Base-by-base conservation (phyloP, 164 flowering plant genomes). In the Kalanchoe fedtschenkoi region DNA sequence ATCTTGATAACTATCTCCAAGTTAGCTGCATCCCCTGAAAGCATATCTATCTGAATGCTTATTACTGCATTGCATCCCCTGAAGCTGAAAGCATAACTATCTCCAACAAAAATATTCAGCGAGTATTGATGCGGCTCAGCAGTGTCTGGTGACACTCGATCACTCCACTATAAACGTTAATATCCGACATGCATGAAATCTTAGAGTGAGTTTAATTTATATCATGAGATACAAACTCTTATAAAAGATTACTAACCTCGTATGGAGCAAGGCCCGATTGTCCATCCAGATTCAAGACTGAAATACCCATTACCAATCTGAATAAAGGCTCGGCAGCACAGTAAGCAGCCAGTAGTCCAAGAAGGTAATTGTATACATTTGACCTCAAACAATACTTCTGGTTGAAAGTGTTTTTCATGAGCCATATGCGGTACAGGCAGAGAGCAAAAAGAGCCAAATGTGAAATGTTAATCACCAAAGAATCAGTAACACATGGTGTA, bases 291-390 rank as follows among this genome's bases (percentile, higher is more conserved):
- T 89, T 77, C n/a, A 80, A 62, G 1, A 80, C 62, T 4, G 99
- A 95, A 24, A 89, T 73, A 33, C 95, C 91, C 91, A 83, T 87
- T 24, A 87, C 74, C 81, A 95, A 70, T 74, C 91, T 82, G 73
- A 70, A 78, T 76, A 95, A 68, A 57, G 97, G 97, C 73, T 85
- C 93, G 9, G 83, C 91, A 65, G 80, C 69, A 69, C 82, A 78
- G 63, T 77, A 95, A 41, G 42, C 70, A 71, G 96, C 93, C 77
- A 91, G 69, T 3, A 86, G 29, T 6, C 77, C 83, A 78, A 91
- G 62, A 58, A 87, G 2, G 61, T 84, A 87, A 62, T 81, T 89
- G 65, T 82, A 89, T 60, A 55, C 74, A 29, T 79, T 84, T 0
- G 93, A 88, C 71, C 72, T 86, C 81, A 95, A 67, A 55, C 77